phyloP scores from a whole-genome alignment of 1,284 basidiomycete species.

The Volvariella surrecta region DNA sequence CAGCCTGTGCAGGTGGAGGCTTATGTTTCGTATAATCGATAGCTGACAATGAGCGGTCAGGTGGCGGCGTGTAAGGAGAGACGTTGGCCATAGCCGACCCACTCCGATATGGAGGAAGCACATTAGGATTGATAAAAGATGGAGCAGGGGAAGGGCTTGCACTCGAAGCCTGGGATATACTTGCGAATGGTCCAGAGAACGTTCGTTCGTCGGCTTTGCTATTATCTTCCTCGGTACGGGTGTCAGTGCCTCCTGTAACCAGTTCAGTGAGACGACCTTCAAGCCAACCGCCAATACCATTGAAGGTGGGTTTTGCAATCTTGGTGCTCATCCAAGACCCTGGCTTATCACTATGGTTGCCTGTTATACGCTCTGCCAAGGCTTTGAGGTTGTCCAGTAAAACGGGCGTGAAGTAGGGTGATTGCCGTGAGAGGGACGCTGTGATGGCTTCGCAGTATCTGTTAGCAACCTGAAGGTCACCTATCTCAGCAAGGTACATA shows the following conservation, averaged over 20 bases:
- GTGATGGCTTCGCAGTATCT: slow-evolving; percentile 93
- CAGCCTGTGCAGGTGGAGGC: slow-evolving; percentile 31
- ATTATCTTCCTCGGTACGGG: slow-evolving; percentile 28
- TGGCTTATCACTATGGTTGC: slow-evolving; percentile 64
- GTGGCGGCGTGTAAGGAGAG: slow-evolving; percentile 32
- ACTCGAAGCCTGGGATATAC: slow-evolving; percentile 76
- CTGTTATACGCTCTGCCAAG: slow-evolving; percentile 76
- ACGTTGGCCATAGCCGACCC: slow-evolving; percentile 60
- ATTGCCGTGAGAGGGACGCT: slow-evolving; percentile 52
- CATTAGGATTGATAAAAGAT: slow-evolving; percentile 38
- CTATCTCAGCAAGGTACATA: slow-evolving; percentile 68
- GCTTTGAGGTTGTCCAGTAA: slow-evolving; percentile 76
- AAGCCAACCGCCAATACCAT: slow-evolving; percentile 88
- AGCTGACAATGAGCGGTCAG: slow-evolving; percentile 69
- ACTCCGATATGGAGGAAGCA: slow-evolving; percentile 38
- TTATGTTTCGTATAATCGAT: slow-evolving; percentile 59
- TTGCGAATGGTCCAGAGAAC: slow-evolving; percentile 82
- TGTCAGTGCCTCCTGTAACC: slow-evolving; percentile 81
- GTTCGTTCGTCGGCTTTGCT: slow-evolving; percentile 33
- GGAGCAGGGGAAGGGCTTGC: slow-evolving; percentile 66
- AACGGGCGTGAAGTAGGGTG: slow-evolving; percentile 59
- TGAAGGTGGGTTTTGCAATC: slow-evolving; percentile 82
- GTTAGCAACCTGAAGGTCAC: slow-evolving; percentile 65
- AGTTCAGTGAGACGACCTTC: slow-evolving; percentile 95
- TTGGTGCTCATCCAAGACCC: slow-evolving; percentile 79